Percentiles rank a stretch among this genome's conserved stretches.
Evolutionary conservation across 1,284 basidiomycete species (phyloP).

Genomic region (Cutaneotrichosporon sp.): DNA sequence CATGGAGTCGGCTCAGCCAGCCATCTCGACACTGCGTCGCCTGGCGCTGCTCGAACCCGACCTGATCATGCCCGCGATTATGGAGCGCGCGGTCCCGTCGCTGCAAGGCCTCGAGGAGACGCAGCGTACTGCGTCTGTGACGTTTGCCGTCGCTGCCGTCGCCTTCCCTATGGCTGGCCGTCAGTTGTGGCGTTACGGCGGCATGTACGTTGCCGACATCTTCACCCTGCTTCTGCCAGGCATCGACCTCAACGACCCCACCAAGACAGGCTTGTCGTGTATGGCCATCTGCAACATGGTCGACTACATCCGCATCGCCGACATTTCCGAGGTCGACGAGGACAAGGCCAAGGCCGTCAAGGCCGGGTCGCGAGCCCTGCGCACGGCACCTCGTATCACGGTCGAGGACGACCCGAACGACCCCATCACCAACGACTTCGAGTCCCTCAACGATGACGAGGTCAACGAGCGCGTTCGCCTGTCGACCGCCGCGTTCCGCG

Average conservation of each 20-base stretch:
- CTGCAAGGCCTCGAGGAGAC: slow-evolving; percentile 94
- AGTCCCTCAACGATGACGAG: slow-evolving; percentile 42
- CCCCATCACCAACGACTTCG: slow-evolving; percentile 40
- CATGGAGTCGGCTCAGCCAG: slow-evolving; percentile 55
- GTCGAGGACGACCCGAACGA: slow-evolving; percentile 49
- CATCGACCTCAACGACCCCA: slow-evolving; percentile 78
- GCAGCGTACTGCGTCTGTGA: slow-evolving; percentile 85
- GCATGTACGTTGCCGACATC: slow-evolving; percentile 84
- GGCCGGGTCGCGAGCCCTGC: slow-evolving; percentile 35
- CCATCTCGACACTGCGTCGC: slow-evolving; percentile 54
- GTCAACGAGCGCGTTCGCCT: slow-evolving; percentile 44
- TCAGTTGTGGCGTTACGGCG: slow-evolving; percentile 71
- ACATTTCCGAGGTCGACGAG: slow-evolving; percentile 46
- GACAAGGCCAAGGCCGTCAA: slow-evolving; percentile 14
- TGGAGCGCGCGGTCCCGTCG: slow-evolving; percentile 88
- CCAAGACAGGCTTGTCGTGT: slow-evolving; percentile 66
- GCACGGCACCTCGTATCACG: slow-evolving; percentile 25
- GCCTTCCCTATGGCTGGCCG: slow-evolving; percentile 77
- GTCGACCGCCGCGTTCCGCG: slow-evolving; percentile 54
- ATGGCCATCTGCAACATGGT: slow-evolving; percentile 67
- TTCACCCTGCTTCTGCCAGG: slow-evolving; percentile 83
- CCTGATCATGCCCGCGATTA: slow-evolving; percentile 85
- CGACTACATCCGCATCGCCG: slow-evolving; percentile 72
- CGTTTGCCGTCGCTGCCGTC: slow-evolving; percentile 82
- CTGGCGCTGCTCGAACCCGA: slow-evolving; percentile 79